Evolutionary conservation across 495 filamentous ascomycete genomes (phyloP), one percentile per base, ranked within the genome.

Genomic region (Viridothelium virens): DNA sequence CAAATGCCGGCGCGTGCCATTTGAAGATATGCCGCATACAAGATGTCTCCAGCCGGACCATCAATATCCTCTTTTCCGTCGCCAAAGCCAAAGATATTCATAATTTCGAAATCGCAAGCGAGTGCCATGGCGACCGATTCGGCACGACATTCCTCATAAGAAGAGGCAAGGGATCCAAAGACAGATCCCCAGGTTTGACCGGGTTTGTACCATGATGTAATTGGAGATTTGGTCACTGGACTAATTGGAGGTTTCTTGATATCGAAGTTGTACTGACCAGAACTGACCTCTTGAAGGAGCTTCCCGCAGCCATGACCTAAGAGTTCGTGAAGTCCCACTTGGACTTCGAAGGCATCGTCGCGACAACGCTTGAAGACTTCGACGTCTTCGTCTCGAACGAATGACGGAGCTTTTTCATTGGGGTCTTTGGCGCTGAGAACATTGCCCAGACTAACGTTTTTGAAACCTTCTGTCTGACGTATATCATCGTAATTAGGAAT

Each of bases 281-380:
- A 83, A 0, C 86, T 80, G 1, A 89, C 96, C 74, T 97, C 93
- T 75, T 96, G 92, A 2, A 98, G 82, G 1, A 97, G 83, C 76
- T 98, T 98, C 33, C 94, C 93, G 39, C 93, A 96, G 9, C 94
- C 94, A 70, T 98, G 94, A 66, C 93, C 94, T 7, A 96, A 89
- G 38, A 97, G 86, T 73, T 98, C 94, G 77, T 98, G 94, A 34
- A 97, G 86, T 12, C 91, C 93, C 18, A 97, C 92, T 76, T 96
- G 91, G 7, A 97, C 91, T 74, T 97, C 93, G 71, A 97, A 97
- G 2, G 94, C 87, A 1, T 85, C 81, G 71, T 96, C 91, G 6
- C 89, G 88, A 75, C 89, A 90, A 65, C 85, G 83, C 64, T 89
- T 84, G 72, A 87, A 97, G n/a, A 95, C 72, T 4, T 84, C 83